Evolutionary conservation across 192 early-diverging fungal species (phyloP), one percentile per base, ranked within the genome.

Genomic region (Backusella macrospora): DNA sequence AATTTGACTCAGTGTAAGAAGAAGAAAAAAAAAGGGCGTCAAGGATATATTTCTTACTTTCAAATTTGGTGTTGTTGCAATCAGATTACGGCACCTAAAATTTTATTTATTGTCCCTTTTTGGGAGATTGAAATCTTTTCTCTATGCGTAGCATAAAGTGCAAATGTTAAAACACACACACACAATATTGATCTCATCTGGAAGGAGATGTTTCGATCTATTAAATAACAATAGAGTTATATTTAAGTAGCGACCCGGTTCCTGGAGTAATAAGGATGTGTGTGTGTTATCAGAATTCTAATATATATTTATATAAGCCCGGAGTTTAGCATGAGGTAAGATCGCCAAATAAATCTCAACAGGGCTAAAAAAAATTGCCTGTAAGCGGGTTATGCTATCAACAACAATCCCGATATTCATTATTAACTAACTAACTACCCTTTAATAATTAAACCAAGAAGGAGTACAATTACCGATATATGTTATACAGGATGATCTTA

Each of bases 291-390:
- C 18, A 49, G n/a, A 49, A 59, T 59, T 8, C 7, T 34, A 34
- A 34, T 34, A 34, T 34, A 26, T 10, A n/a, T n/a, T n/a, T n/a
- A 59, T 12, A 23, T 59, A 59, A 26, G 13, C 21, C 0, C 23
- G 52, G 52, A 59, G 23, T 59, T 59, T 12, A 59, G 21, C 23
- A 26, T 59, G 26, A 59, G 29, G 26, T 8, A 59, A 21, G 52
- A 59, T 55, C 52, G 52, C 48, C 48, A 49, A 55, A 55, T 55
- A n/a, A 52, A 52, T 52, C 48, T 52, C 48, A 52, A 52, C 10
- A 14, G n/a, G 47, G 47, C 15, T n/a, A n/a, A 48, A 48, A 14
- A 15, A 48, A 52, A 52, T 52, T 52, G 49, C 49, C 49, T 23
- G 49, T 52, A 18, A 52, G 5, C 16, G 18, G 49, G 16, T 52